phyloP scores from a whole-genome alignment of 306 rosid genomes.

The Cicer yamashitae region DNA sequence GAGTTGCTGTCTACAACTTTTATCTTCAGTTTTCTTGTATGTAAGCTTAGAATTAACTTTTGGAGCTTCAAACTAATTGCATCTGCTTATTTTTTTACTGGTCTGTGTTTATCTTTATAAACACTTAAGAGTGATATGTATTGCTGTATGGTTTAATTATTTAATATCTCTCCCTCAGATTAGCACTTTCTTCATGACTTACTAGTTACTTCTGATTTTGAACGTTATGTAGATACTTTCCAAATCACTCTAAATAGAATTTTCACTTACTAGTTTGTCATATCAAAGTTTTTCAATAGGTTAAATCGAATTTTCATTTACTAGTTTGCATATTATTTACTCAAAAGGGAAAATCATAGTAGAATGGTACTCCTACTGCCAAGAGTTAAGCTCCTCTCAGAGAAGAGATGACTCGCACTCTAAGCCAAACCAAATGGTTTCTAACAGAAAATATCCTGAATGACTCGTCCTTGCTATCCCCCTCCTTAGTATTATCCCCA shows the following conservation, averaged over 20 bases:
- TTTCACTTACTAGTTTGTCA: slow-evolving; percentile 11
- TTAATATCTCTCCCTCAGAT: neutral
- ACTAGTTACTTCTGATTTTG: slow-evolving; percentile 15
- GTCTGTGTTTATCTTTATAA: slow-evolving; percentile 20
- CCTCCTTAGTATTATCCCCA: too few relatives aligned
- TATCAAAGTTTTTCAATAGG: neutral
- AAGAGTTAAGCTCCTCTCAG: too few relatives aligned
- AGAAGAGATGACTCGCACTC: too few relatives aligned
- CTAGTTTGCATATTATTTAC: neutral
- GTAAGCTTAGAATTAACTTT: slow-evolving; percentile 43
- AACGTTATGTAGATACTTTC: neutral
- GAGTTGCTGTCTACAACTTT: slow-evolving; percentile 85
- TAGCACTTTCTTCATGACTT: slow-evolving; percentile 4
- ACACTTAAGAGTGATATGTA: slow-evolving; percentile 6
- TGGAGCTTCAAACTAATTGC: slow-evolving; percentile 19
- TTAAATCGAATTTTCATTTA: neutral
- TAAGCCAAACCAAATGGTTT: too few relatives aligned
- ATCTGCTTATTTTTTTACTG: slow-evolving; percentile 17
- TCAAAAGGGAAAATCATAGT: too few relatives aligned
- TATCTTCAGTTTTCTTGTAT: slow-evolving; percentile 78
- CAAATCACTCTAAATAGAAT: neutral
- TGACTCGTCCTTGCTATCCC: too few relatives aligned
- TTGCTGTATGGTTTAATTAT: neutral
- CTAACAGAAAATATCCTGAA: too few relatives aligned
- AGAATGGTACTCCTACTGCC: too few relatives aligned